Percentiles rank a stretch among this genome's conserved stretches.
phyloP scores from a whole-genome alignment of 2,329 filamentous ascomycete genomes.

The Dothideomycetes sp. region DNA sequence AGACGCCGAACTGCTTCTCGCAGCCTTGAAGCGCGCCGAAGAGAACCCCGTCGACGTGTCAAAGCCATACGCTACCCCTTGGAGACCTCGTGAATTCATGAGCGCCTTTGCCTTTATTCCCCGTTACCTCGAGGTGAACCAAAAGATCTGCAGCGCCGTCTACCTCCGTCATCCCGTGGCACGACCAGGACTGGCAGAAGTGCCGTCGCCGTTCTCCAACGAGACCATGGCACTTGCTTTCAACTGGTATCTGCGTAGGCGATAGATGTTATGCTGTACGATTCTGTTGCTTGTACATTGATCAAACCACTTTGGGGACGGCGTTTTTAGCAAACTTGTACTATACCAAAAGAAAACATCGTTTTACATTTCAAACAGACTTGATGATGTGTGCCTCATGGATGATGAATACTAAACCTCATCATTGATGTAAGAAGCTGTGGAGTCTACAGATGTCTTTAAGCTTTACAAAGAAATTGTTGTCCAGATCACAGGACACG shows the following conservation, averaged over 20 bases:
- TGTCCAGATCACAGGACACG: too few species aligned
- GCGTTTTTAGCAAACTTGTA: slow-evolving; percentile 10
- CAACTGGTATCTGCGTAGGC: slow-evolving; percentile 84
- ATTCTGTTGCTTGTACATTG: slow-evolving; percentile 8
- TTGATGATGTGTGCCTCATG: too few species aligned
- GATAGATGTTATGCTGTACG: slow-evolving; percentile 39
- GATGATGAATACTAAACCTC: too few species aligned
- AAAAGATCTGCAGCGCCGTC: slow-evolving; percentile 89
- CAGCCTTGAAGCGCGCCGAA: slow-evolving; percentile 52
- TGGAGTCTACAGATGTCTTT: too few species aligned
- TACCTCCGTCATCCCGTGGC: slow-evolving; percentile 93
- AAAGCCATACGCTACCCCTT: slow-evolving; percentile 87
- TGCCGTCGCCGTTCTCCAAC: slow-evolving; percentile 67
- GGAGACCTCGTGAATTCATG: slow-evolving; percentile 81
- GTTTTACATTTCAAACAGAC: too few species aligned
- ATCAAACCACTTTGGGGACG: slow-evolving; percentile 9
- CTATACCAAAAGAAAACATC: slow-evolving; percentile 9
- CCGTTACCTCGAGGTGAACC: slow-evolving; percentile 92
- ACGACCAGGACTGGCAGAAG: slow-evolving; percentile 62
- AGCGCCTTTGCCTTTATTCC: slow-evolving; percentile 90
- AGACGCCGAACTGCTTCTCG: slow-evolving; percentile 47
- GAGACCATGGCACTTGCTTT: slow-evolving; percentile 72
- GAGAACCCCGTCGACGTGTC: slow-evolving; percentile 67
- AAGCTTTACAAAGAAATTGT: too few species aligned
- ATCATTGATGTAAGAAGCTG: too few species aligned